These are phyloP conservation scores for Waltiozyma sp. DNA, from an alignment of 1,139 yeast genomes.

Conservation along the genomic window DNA sequence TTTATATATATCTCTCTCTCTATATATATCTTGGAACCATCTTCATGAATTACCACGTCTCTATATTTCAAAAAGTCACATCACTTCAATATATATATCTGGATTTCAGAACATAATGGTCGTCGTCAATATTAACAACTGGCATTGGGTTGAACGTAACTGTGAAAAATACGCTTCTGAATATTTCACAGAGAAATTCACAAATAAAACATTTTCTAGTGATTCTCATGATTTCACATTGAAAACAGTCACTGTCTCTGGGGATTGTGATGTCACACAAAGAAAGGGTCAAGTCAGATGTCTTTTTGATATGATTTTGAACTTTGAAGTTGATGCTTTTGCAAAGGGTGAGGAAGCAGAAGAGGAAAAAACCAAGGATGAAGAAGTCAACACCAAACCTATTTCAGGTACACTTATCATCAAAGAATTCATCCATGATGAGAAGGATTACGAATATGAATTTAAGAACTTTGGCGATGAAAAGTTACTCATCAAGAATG, in stretches of 20 bases:
- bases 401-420: conserved; percentile 21
- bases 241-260: conserved; percentile 36
- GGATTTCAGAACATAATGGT: conserved; percentile 42
- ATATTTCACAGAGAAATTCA: conserved; percentile 39
- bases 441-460: conserved; percentile 49
- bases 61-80: too few species aligned
- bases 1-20: too few species aligned
- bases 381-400: too few species aligned
- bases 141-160: conserved; percentile 98
- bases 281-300: conserved; percentile 73
- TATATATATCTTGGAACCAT: too few species aligned
- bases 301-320: conserved; percentile 53
- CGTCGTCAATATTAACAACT: conserved; percentile 64
- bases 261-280: conserved; percentile 75
- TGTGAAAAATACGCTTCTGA: conserved; percentile 66
- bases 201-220: conserved; percentile 26
- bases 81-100: too few species aligned
- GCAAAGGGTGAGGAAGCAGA: conserved; percentile 14
- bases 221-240: conserved; percentile 29
- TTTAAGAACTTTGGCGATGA: conserved; percentile 31
- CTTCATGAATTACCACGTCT: too few species aligned
- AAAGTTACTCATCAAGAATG: conserved; percentile 30
- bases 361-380: too few species aligned
- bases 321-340: conserved; percentile 32
- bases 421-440: conserved; percentile 70